These are phyloP conservation scores for Rhodotorula sp. DNA, from an alignment of 1,284 basidiomycete genomes.

Conservation along the genomic window DNA sequence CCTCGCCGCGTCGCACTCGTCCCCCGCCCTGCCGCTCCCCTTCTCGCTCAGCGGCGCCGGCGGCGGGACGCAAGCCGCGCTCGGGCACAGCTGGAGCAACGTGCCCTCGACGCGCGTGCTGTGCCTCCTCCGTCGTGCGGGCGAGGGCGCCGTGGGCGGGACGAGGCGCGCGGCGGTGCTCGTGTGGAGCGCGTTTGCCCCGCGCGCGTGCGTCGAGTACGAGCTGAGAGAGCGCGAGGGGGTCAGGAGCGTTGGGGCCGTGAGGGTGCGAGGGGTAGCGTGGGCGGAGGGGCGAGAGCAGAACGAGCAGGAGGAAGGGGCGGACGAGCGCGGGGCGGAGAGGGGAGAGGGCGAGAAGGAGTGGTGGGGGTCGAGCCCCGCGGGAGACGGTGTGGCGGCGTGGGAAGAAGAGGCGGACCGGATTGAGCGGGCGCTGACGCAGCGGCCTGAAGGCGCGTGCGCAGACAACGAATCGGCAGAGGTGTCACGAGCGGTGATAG, in stretches of 20 bases:
- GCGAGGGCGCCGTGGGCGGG: background rate
- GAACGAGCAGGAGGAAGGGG: background rate
- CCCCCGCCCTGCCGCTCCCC: constrained; percentile 62
- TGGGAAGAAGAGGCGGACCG: background rate
- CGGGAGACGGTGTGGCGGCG: no score
- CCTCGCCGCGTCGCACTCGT: constrained; percentile 47
- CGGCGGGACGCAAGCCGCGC: constrained; percentile 66
- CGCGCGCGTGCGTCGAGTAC: constrained; percentile 67
- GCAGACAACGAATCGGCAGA: no score
- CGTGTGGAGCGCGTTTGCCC: constrained; percentile 69
- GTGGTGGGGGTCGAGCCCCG: background rate
- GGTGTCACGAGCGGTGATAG: no score
- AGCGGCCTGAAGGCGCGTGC: no score
- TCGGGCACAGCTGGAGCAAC: constrained; percentile 90
- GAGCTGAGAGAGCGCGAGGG: constrained; percentile 65
- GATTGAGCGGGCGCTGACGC: no score
- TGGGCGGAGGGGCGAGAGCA: background rate
- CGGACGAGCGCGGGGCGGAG: no score
- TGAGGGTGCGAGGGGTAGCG: background rate
- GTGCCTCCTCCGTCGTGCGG: constrained; percentile 53
- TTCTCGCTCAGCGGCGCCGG: constrained; percentile 63
- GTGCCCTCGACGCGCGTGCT: constrained; percentile 80
- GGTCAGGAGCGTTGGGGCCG: constrained; percentile 13
- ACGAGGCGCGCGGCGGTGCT: constrained; percentile 55
- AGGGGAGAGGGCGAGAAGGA: background rate